phyloP scores from a whole-genome alignment of 371 early-diverging fungal genomes.

The Mortierella sp. region DNA sequence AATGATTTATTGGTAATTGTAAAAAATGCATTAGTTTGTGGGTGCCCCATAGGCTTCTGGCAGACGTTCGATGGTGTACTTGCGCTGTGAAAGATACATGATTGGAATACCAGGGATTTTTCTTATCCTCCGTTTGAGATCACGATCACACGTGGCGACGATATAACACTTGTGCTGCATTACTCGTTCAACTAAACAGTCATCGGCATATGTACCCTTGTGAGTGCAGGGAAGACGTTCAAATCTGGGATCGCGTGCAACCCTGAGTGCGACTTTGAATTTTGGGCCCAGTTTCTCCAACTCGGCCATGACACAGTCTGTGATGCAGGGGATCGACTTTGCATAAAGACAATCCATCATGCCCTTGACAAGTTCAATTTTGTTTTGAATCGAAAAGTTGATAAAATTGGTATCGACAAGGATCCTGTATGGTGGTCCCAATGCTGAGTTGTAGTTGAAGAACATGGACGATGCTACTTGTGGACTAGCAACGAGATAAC shows the following conservation, averaged over 20 bases:
- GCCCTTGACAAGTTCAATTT: slow-evolving; percentile 95
- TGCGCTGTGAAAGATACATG: slow-evolving; percentile 95
- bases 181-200: slow-evolving; percentile 98
- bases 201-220: slow-evolving; percentile 99
- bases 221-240: slow-evolving; percentile 98
- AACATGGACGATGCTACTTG: slow-evolving; percentile 97
- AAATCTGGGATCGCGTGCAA: slow-evolving; percentile 96
- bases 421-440: slow-evolving; percentile 99
- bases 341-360: slow-evolving; percentile 99
- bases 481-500: slow-evolving; percentile 60
- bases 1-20: not conserved
- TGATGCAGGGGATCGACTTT: slow-evolving; percentile 97
- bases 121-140: slow-evolving; percentile 97
- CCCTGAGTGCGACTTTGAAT: slow-evolving; percentile 95
- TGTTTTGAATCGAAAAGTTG: slow-evolving; percentile 99
- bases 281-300: slow-evolving; percentile 99
- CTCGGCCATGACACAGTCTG: slow-evolving; percentile 99
- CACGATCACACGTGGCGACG: slow-evolving; percentile 99
- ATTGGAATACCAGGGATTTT: slow-evolving; percentile 99
- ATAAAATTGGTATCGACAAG: slow-evolving; percentile 99
- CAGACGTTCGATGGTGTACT: slow-evolving; percentile 96
- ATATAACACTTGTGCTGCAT: slow-evolving; percentile 99
- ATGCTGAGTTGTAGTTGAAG: slow-evolving; percentile 96
- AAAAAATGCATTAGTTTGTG: slow-evolving; percentile 27
- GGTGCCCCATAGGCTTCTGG: slow-evolving; percentile 79